A percentile compares a stretch with the other conserved stretches of the same genome.
Evolutionary conservation across 2,329 filamentous ascomycete species (phyloP).

Genomic region (Penicillium sp.): DNA sequence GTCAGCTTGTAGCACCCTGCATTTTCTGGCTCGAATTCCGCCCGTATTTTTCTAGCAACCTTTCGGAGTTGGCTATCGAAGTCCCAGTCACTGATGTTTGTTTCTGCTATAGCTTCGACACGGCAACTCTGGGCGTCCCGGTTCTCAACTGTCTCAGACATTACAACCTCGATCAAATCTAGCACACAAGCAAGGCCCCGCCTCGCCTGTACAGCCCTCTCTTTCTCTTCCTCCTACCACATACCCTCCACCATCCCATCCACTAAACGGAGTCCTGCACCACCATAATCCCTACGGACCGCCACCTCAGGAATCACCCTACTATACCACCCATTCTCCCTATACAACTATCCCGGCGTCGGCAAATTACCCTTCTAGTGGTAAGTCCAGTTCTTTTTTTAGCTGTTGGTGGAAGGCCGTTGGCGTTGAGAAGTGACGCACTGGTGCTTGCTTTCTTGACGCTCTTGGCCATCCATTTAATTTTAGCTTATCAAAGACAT

Average conservation of each 20-base stretch:
- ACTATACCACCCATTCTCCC: slow-evolving; percentile 74
- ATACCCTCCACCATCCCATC: slow-evolving; percentile 31
- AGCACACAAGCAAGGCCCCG: slow-evolving; percentile 46
- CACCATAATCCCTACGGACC: slow-evolving; percentile 61
- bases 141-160: slow-evolving; percentile 31
- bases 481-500: slow-evolving; percentile 52
- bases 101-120: slow-evolving; percentile 32
- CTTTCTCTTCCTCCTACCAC: slow-evolving; percentile 30
- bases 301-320: slow-evolving; percentile 65
- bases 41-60: slow-evolving; percentile 11
- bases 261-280: slow-evolving; percentile 46
- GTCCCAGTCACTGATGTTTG: slow-evolving; percentile 20
- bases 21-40: slow-evolving; percentile 1
- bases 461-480: neutral
- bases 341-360: slow-evolving; percentile 80
- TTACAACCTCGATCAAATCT: slow-evolving; percentile 32
- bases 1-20: slow-evolving; percentile 20
- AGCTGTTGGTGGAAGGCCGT: slow-evolving; percentile 24
- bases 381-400: slow-evolving; percentile 58
- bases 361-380: slow-evolving; percentile 82
- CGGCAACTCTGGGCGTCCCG: slow-evolving; percentile 28
- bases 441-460: neutral
- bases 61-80: slow-evolving; percentile 1
- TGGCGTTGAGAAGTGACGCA: neutral
- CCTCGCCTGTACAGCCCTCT: slow-evolving; percentile 61